A percentile compares a stretch with the other conserved stretches of the same genome.
Evolutionary conservation across 2,329 filamentous ascomycete species (phyloP).

Genomic region (Cadophora sp.): DNA sequence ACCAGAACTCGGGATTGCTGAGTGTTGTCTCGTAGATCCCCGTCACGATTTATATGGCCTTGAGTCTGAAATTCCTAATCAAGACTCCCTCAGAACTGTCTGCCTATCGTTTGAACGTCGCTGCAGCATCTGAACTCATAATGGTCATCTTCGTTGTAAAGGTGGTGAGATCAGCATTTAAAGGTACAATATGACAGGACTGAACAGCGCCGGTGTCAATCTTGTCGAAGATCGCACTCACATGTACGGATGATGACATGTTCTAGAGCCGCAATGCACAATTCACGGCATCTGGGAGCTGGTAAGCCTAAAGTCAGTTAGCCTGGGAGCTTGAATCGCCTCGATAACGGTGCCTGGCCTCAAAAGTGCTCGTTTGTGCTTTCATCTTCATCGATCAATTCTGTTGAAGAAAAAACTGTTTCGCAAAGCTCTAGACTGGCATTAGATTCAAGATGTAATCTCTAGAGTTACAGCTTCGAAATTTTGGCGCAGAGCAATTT

Average conservation of each 20-base stretch:
- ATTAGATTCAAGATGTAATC: too few relatives aligned
- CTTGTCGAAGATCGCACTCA: constrained; percentile 29
- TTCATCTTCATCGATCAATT: too few relatives aligned
- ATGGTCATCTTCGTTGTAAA: constrained; percentile 35
- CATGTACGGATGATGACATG: constrained; percentile 23
- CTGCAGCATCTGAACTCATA: constrained; percentile 25
- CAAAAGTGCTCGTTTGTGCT: too few relatives aligned
- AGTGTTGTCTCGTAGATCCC: constrained; percentile 19
- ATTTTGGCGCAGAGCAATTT: too few relatives aligned
- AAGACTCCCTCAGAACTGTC: constrained; percentile 2
- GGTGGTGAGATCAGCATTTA: constrained; percentile 19
- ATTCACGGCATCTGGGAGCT: constrained; percentile 31
- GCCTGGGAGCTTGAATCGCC: constrained; percentile 9
- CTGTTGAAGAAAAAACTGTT: too few relatives aligned
- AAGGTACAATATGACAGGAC: constrained; percentile 25
- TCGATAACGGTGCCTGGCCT: constrained; percentile 9
- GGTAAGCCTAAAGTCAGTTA: constrained; percentile 15
- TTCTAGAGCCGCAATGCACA: constrained; percentile 35
- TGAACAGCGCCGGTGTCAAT: constrained; percentile 33
- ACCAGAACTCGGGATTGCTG: constrained; percentile 21
- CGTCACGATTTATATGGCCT: constrained; percentile 27
- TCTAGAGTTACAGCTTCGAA: too few relatives aligned
- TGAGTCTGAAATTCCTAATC: constrained; percentile 15
- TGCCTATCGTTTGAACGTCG: constrained; percentile 17
- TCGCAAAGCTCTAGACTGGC: too few relatives aligned